Evolutionary conservation across 2,329 filamentous ascomycete genomes (phyloP).

Genomic region (Coniella lustricola): DNA sequence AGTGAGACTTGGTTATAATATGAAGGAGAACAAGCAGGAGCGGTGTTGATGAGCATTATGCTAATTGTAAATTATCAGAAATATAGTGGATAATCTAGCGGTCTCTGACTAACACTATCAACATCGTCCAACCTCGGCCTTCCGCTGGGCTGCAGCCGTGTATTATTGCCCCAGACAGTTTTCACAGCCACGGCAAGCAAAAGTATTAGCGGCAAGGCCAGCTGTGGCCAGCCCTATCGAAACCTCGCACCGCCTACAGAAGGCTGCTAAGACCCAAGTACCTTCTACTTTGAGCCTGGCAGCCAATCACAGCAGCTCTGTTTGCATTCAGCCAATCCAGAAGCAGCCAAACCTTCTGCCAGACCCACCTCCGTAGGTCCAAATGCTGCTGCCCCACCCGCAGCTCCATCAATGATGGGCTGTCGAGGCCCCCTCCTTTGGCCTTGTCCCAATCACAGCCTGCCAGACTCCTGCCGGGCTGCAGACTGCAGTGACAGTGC

Average conservation of each 20-base stretch:
- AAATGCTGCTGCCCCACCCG: constrained; percentile 2
- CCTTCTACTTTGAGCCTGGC: neutral
- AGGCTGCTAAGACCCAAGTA: constrained; percentile 1
- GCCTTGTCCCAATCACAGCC: neutral
- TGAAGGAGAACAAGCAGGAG: too few relatives aligned
- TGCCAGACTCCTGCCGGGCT: neutral
- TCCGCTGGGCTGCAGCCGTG: too few relatives aligned
- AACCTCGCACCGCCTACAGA: neutral
- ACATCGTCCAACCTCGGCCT: too few relatives aligned
- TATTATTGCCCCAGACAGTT: too few relatives aligned
- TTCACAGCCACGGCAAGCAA: too few relatives aligned
- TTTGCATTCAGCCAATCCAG: neutral
- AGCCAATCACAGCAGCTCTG: neutral
- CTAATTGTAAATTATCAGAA: too few relatives aligned
- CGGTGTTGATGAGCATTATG: too few relatives aligned
- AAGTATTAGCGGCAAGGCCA: neutral
- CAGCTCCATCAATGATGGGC: neutral
- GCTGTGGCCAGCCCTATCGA: neutral
- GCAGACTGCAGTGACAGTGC: constrained; percentile 5
- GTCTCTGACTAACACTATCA: too few relatives aligned
- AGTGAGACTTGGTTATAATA: too few relatives aligned
- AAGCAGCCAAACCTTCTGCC: neutral
- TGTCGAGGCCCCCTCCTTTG: neutral
- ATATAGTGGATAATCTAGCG: too few relatives aligned
- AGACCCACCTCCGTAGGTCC: neutral